Percentiles rank a stretch among this genome's conserved stretches.
These are phyloP conservation scores for Camellia sinensis DNA, from an alignment of 148 eudicot genomes.

Conservation along the genomic window DNA sequence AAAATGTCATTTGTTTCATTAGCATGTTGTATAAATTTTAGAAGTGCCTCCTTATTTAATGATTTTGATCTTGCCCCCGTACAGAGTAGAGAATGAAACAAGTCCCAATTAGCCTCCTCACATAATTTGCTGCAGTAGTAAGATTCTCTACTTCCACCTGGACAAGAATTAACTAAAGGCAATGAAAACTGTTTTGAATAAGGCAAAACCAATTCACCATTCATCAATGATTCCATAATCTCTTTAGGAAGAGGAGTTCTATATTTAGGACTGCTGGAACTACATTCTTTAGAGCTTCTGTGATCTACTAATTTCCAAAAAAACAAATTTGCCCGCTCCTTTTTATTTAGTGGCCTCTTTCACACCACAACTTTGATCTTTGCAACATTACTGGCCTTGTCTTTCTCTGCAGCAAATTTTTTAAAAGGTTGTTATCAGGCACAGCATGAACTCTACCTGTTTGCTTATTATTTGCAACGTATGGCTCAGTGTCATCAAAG, in stretches of 20 bases:
- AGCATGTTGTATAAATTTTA: conserved; percentile 72
- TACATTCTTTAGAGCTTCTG: conserved; percentile 32
- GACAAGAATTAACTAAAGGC: conserved; percentile 73
- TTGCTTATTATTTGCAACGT: too few species aligned
- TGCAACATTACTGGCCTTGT: too few species aligned
- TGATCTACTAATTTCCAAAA: too few species aligned
- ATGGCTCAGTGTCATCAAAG: too few species aligned
- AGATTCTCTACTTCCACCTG: conserved; percentile 77
- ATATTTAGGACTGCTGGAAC: conserved; percentile 43
- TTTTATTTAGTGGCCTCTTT: too few species aligned
- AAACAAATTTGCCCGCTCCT: too few species aligned
- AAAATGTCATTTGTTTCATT: conserved; percentile 94
- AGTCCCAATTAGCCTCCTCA: conserved; percentile 82
- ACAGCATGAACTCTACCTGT: too few species aligned
- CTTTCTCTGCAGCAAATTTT: too few species aligned
- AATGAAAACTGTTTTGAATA: conserved; percentile 52
- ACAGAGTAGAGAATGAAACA: conserved; percentile 80
- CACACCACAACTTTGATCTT: too few species aligned
- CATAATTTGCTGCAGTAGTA: conserved; percentile 65
- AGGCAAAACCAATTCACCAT: conserved; percentile 57
- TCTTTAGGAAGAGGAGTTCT: conserved; percentile 59
- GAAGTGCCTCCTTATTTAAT: too few species aligned
- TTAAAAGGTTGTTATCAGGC: too few species aligned
- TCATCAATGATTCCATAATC: conserved; percentile 46
- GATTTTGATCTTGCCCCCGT: too few species aligned